phyloP scores from a whole-genome alignment of 345 rosid species.

The Eucalyptus pauciflora region DNA sequence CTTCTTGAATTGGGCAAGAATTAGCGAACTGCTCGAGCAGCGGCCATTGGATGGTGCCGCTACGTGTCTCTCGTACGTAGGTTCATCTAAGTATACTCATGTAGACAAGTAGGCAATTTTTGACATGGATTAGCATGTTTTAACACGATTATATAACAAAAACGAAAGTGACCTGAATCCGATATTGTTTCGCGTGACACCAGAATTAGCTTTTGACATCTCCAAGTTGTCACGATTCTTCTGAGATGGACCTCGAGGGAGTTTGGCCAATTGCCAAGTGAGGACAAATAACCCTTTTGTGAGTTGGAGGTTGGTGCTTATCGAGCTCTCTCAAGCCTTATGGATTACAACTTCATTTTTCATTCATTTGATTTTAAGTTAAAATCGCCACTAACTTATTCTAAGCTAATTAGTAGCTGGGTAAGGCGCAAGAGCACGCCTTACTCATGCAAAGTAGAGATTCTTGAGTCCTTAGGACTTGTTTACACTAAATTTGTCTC shows the following conservation, averaged over 20 bases:
- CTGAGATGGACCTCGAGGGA: neutral
- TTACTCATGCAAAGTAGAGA: too few relatives aligned
- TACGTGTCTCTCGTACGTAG: neutral
- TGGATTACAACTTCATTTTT: too few relatives aligned
- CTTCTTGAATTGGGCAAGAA: neutral
- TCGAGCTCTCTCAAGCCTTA: too few relatives aligned
- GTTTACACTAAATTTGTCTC: too few relatives aligned
- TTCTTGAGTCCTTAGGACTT: too few relatives aligned
- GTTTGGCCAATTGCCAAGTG: too few relatives aligned
- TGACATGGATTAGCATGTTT: neutral
- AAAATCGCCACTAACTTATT: too few relatives aligned
- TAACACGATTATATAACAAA: neutral
- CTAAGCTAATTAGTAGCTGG: too few relatives aligned
- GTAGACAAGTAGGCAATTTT: neutral
- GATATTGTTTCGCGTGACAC: neutral
- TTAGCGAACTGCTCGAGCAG: neutral
- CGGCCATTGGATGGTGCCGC: neutral
- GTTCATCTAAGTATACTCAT: neutral
- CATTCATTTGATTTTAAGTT: too few relatives aligned
- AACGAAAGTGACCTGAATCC: neutral
- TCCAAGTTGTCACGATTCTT: neutral
- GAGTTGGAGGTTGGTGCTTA: too few relatives aligned
- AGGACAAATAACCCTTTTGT: too few relatives aligned
- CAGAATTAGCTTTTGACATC: neutral
- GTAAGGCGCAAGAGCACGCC: too few relatives aligned